Base-by-base conservation (phyloP, 192 early-diverging fungal species). In the Martensiomyces pterosporus region DNA sequence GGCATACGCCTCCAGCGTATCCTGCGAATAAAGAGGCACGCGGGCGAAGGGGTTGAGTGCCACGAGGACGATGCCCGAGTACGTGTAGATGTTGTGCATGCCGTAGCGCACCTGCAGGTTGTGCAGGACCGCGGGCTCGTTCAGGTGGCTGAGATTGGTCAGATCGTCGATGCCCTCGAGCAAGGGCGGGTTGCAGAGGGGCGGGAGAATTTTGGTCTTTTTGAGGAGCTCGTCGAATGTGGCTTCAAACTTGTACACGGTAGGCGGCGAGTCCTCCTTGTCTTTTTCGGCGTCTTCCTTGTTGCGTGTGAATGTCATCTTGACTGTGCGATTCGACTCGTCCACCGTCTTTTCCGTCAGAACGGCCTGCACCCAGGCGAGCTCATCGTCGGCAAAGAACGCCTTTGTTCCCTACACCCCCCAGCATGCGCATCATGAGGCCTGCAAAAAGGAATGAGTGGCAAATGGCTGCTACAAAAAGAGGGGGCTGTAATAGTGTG, bases 1-100 rank as follows among this genome's bases (percentile, higher is more conserved):
- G 1, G 92, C 89, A 56, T 98, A 96, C 29, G 90, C 86, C 47
- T 91, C 85, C 32, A 98, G 86, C 51, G 90, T 87, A 52, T 95
- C 90, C 35, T 87, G 86, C n/a, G 89, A 85, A 70, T 99, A 99
- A 22, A 97, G 73, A 24, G 80, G 56, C 50, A 99, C 82, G 19
- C 85, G 73, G 38, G 80, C 81, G 70, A 97, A 99, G 3, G 96
- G 96, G 55, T 99, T 99, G 60, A 92, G 87, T 35, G 96, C 96
- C 55, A 99, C 94, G 55, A 99, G 70, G 22, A 99, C 96, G 41
- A 99, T 96, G 39, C 96, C 96, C 21, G 94, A 97, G 62, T 99
- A 99, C 14, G 96, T 99, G 74, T 99, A 99, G 64, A 99, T 99
- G 61, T 88, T 88, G 62, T 93, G 81, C 64, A 93, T 89, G 5